Conservation (phyloP, 2,329 filamentous ascomycete genomes). For the Decorospora gaudefroyi region DNA sequence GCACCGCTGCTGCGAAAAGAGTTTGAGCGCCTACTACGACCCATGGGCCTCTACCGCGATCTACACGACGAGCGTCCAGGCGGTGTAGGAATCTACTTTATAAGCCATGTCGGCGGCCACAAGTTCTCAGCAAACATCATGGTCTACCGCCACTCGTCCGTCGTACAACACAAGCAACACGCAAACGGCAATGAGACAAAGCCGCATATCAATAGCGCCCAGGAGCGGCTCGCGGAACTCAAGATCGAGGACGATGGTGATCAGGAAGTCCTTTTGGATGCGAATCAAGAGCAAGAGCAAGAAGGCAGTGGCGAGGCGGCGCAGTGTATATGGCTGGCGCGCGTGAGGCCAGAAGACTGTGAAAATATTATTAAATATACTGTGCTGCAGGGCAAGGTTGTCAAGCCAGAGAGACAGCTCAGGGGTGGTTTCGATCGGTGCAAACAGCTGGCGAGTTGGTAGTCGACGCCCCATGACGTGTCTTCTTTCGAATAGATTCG, state of each 20-base stretch:
- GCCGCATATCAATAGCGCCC: slow-evolving; percentile 29
- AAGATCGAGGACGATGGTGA: slow-evolving; percentile 50
- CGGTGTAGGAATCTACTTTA: slow-evolving; percentile 94
- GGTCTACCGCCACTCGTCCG: slow-evolving; percentile 70
- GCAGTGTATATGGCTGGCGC: slow-evolving; percentile 91
- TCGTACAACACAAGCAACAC: slow-evolving; percentile 23
- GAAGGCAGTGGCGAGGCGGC: slow-evolving; percentile 58
- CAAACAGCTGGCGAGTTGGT: slow-evolving; percentile 87
- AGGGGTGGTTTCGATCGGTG: slow-evolving; percentile 87
- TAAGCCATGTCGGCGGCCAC: slow-evolving; percentile 93
- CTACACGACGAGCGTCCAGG: slow-evolving; percentile 85
- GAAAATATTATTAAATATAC: slow-evolving; percentile 91
- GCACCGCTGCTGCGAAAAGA: slow-evolving; percentile 87
- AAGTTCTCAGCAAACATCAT: slow-evolving; percentile 96
- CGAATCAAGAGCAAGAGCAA: slow-evolving; percentile 46
- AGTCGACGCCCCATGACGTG: too few species aligned
- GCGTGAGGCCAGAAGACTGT: slow-evolving; percentile 84
- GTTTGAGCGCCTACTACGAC: slow-evolving; percentile 84
- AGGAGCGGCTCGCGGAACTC: slow-evolving; percentile 45
- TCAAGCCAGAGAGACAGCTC: slow-evolving; percentile 85
- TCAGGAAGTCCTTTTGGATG: slow-evolving; percentile 38
- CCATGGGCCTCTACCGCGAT: slow-evolving; percentile 82
- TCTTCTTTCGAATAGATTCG: too few species aligned
- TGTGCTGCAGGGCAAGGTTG: slow-evolving; percentile 87
- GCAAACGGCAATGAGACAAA: slow-evolving; percentile 20